Evolutionary conservation across 495 filamentous ascomycete genomes (phyloP), one percentile per base, ranked within the genome.

Genomic region (Tetracladium marchalianum): DNA sequence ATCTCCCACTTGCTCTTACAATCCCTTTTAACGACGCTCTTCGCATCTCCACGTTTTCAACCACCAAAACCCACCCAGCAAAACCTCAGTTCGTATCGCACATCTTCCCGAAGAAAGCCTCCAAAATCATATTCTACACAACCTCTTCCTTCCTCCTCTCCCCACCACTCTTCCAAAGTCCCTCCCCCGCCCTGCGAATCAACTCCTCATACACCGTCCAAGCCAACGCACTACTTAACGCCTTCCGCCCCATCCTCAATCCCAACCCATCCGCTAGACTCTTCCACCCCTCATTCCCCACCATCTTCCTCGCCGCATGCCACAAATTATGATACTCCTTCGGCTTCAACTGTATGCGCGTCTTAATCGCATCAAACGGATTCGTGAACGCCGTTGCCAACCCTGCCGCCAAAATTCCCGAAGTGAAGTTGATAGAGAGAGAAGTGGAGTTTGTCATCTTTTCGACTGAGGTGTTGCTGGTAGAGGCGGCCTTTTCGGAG

Each of bases 191-290:
- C 46, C 72, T 60, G 32, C 90, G 66, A 51, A 99, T 81, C 47
- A 96, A 62, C 62, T 95, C 90, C 67, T 99, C 92, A 59, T 99
- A 99, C 17, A 95, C 70, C 15, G 90, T 95, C 92, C 92, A 99
- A 7, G 89, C 89, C 50, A 97, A 70, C 22, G 92, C 93, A 33
- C 79, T 85, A 58, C 89, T 95, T 5, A 95, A 58, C 12, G 90
- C 93, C 68, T 99, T 99, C 52, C 92, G 73, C 31, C 77, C 82
- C 71, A 96, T 93, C 43, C 92, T 77, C 56, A 99, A 64, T 22
- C 79, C 88, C 43, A 99, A 61, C 3, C 92, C 92, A 61, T 92
- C 83, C 63, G 90, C 89, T 47, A 99, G 69, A 50, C 85, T 82
- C 43, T 83, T 72, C 13, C 84, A 55, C 0, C 90, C 90, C 49